A percentile compares a stretch with the other conserved stretches of the same genome.
These are phyloP conservation scores for Lasiosphaeria ovina DNA, from an alignment of 495 filamentous ascomycete species.

Conservation along the genomic window DNA sequence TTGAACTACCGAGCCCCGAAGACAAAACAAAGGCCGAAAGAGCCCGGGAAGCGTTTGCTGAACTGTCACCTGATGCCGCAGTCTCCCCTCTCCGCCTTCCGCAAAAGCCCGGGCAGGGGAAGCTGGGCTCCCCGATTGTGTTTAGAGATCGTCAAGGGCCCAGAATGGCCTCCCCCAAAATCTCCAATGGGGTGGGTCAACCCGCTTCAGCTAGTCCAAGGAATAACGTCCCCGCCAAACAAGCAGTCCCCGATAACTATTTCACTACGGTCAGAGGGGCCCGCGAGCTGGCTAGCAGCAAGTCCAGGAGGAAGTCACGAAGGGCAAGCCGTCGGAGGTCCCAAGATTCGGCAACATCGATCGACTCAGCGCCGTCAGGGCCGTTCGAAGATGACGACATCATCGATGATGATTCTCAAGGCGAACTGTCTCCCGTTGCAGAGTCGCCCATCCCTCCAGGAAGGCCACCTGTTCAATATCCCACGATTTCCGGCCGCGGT, in stretches of 20 bases:
- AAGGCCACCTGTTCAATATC: constrained; percentile 42
- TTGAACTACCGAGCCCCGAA: constrained; percentile 39
- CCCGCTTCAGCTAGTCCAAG: neutral
- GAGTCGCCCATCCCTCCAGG: constrained; percentile 41
- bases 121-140: constrained; percentile 29
- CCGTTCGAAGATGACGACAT: constrained; percentile 25
- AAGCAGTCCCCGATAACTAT: constrained; percentile 11
- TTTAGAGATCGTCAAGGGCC: constrained; percentile 23
- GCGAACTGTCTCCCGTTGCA: constrained; percentile 42
- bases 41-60: constrained; percentile 27
- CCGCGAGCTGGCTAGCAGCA: constrained; percentile 17
- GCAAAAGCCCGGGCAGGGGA: constrained; percentile 11
- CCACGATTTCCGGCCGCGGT: constrained; percentile 33
- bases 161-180: constrained; percentile 9
- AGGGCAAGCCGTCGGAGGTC: constrained; percentile 21
- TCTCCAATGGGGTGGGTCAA: constrained; percentile 14
- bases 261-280: constrained; percentile 17
- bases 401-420: constrained; percentile 25
- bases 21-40: constrained; percentile 42
- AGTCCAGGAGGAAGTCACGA: constrained; percentile 15
- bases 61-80: constrained; percentile 28
- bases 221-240: neutral
- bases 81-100: constrained; percentile 26
- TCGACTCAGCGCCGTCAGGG: constrained; percentile 24
- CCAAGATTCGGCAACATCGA: constrained; percentile 28